Base-by-base conservation (phyloP, 495 filamentous ascomycete genomes). In the Penicillium diatomitis region DNA sequence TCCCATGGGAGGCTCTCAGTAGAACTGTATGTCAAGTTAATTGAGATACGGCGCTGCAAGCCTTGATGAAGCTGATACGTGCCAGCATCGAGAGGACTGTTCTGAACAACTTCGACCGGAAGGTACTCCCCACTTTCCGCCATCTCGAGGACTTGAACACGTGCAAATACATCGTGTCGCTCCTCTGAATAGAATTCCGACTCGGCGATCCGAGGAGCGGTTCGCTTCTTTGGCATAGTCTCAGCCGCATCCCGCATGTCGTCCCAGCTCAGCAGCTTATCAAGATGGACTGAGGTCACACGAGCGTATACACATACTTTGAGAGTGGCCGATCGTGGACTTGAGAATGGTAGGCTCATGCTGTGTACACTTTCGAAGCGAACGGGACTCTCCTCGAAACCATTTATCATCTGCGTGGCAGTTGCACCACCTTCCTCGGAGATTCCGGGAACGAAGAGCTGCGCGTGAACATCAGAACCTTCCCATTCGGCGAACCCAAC, bases 191-290 rank as follows among this genome's bases (percentile, higher is more conserved):
- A 95, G 62, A 90, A 99, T 53, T 97, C 89, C 2, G 84, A 80
- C 64, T 99, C 92, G 36, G 86, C 83, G 54, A 99, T 80, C 20
- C 92, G 76, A 5, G 90, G 80, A 34, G 73, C 73, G 58, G 83
- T 85, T 32, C 76, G 73, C 57, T 83, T 81, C 50, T 80, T 74
- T 8, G 81, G 76, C 4, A 57, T 50, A 6, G 56, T 49, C 29
- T 71, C 72, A 5, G 65, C 63, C 32, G 68, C 70, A 58, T 97
- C 91, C 40, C 89, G 79, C 82, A 99, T 96, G 60, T 96, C 94
- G 65, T 99, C 92, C 92, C 92, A 99, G 66, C 94, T 97, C 4
- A 99, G 78, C 34, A 99, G 75, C 66, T 95, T 97, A 61, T 99
- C 92, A 5, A 99, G 78, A 63, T 99, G 92, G 85, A 96, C 95